phyloP scores from a whole-genome alignment of 2,329 filamentous ascomycete species.

The Phyllosticta citrichinensis region DNA sequence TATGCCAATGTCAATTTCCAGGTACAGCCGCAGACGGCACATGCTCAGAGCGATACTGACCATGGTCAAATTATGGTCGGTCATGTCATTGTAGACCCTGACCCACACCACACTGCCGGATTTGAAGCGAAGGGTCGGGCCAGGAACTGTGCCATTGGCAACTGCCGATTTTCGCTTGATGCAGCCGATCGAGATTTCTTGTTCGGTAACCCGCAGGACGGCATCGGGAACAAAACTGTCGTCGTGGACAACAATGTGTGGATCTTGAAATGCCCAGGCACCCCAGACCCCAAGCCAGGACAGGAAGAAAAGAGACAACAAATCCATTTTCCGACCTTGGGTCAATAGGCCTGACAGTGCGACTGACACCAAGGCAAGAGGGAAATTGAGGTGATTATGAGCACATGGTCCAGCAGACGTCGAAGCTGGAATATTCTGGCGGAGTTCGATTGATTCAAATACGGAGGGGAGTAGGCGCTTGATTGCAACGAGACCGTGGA shows the following conservation, averaged over 20 bases:
- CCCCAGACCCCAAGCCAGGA: not conserved
- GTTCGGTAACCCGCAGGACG: slow-evolving; percentile 36
- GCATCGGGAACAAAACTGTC: slow-evolving; percentile 32
- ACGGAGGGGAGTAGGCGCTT: not conserved
- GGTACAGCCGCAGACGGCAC: not conserved
- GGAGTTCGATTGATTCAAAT: not conserved
- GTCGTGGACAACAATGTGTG: slow-evolving; percentile 11
- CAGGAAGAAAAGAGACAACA: not conserved
- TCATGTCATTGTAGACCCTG: slow-evolving; percentile 49
- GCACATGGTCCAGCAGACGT: not conserved
- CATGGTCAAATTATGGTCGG: slow-evolving; percentile 46
- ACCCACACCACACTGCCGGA: slow-evolving; percentile 44
- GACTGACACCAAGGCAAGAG: not conserved
- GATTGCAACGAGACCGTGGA: not conserved
- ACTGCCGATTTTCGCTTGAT: slow-evolving; percentile 37
- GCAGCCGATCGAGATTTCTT: slow-evolving; percentile 37
- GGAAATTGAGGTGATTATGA: not conserved
- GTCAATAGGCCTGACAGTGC: not conserved
- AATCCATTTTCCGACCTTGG: not conserved
- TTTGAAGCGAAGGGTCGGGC: slow-evolving; percentile 38
- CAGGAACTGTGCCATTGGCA: slow-evolving; percentile 45
- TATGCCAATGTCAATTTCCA: not conserved
- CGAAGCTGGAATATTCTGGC: not conserved
- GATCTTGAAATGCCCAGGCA: not conserved
- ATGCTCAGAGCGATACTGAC: slow-evolving; percentile 20